A percentile compares a stretch with the other conserved stretches of the same genome.
Evolutionary conservation across 495 filamentous ascomycete genomes (phyloP).

Genomic region (Hypoxylon cercidicola): DNA sequence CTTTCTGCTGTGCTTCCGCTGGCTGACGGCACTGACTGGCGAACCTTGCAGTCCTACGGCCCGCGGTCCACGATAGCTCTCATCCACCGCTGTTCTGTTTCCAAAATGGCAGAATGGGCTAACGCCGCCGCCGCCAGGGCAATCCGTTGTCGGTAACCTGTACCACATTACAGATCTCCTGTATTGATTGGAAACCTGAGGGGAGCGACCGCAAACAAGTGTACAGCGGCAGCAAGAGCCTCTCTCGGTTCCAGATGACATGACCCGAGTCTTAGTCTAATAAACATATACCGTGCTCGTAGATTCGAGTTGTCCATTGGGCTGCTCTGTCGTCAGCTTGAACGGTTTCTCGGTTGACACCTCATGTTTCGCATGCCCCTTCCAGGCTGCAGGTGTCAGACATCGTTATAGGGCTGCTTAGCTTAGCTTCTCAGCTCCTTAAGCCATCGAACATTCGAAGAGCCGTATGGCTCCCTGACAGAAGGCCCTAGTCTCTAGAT

Average conservation of each 20-base stretch:
- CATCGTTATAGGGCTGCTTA: constrained; percentile 42
- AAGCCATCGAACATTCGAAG: constrained; percentile 33
- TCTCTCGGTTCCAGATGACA: constrained; percentile 10
- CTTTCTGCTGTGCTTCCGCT: constrained; percentile 16
- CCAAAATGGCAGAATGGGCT: constrained; percentile 13
- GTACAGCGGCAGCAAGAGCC: constrained; percentile 17
- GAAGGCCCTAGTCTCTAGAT: constrained; percentile 38
- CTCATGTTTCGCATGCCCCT: constrained; percentile 41
- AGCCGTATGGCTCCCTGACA: constrained; percentile 29
- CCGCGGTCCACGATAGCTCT: constrained; percentile 36
- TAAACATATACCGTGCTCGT: constrained; percentile 29
- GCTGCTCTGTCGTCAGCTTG: constrained; percentile 29
- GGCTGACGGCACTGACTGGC: constrained; percentile 19
- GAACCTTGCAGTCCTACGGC: constrained; percentile 23
- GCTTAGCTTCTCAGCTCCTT: constrained; percentile 37
- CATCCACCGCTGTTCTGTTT: constrained; percentile 29
- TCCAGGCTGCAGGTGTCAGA: constrained; percentile 43
- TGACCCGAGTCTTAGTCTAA: constrained; percentile 20
- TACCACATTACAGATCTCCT: constrained; percentile 4
- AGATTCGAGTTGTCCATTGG: constrained; percentile 31
- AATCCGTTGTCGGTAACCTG: constrained; percentile 13
- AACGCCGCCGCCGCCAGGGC: not conserved
- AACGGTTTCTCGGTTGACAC: constrained; percentile 28
- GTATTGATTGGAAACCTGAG: constrained; percentile 1
- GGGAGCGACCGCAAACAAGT: constrained; percentile 24